Evolutionary conservation across 1,284 basidiomycete species (phyloP).

Genomic region (Phylloporus sp.): DNA sequence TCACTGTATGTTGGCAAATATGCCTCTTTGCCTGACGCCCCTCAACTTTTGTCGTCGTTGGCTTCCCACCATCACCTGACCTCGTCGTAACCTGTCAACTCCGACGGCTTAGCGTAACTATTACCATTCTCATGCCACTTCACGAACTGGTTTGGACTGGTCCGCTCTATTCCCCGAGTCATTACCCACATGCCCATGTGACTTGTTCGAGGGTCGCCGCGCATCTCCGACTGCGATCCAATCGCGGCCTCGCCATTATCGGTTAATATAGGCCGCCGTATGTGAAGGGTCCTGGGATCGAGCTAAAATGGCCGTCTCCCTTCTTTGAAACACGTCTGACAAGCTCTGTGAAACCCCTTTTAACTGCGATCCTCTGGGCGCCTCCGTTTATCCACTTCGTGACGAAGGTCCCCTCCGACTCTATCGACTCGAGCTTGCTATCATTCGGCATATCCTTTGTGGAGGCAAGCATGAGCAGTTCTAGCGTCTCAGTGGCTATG

Average conservation of each 20-base stretch:
- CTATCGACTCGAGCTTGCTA: not conserved
- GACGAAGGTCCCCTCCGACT: not conserved
- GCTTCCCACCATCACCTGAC: constrained; percentile 21
- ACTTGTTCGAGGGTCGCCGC: not conserved
- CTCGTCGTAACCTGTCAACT: not conserved
- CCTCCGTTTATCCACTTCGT: not conserved
- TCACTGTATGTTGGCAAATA: not conserved
- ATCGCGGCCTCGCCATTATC: not conserved
- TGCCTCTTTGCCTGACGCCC: not conserved
- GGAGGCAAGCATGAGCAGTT: not conserved
- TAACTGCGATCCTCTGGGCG: not conserved
- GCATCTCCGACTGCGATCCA: not conserved
- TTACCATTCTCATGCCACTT: not conserved
- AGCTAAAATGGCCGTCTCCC: not conserved
- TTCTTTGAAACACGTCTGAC: not conserved
- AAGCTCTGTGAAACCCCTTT: not conserved
- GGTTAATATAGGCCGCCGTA: not conserved
- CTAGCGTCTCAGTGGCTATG: constrained; percentile 46
- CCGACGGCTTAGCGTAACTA: not conserved
- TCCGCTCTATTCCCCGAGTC: constrained; percentile 3
- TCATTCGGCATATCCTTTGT: not conserved
- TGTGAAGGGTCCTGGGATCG: not conserved
- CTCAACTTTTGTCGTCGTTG: not conserved
- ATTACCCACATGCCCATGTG: not conserved
- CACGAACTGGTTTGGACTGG: not conserved